phyloP scores from a whole-genome alignment of 495 filamentous ascomycete species.

The Endocarpon pusillum region DNA sequence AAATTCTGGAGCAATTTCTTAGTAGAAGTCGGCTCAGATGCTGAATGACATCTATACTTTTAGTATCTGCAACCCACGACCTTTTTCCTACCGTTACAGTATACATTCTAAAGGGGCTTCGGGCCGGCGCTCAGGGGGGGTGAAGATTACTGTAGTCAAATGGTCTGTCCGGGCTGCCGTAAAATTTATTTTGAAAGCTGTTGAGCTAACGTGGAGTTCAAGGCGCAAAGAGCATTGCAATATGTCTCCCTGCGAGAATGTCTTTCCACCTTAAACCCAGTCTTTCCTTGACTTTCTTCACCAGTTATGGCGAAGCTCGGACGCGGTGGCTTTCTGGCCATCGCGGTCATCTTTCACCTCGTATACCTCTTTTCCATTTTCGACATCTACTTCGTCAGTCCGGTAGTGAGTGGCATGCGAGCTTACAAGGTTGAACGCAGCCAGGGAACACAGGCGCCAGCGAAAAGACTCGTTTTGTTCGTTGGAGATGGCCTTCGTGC shows the following conservation, averaged over 20 bases:
- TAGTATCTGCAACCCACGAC: too few species aligned
- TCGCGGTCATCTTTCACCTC: slow-evolving; percentile 86
- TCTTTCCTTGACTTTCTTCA: background rate
- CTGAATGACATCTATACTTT: background rate
- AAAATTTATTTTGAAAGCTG: too few species aligned
- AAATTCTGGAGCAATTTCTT: slow-evolving; percentile 68
- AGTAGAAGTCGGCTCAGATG: slow-evolving; percentile 5
- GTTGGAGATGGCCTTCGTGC: slow-evolving; percentile 96
- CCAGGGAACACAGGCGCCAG: slow-evolving; percentile 48
- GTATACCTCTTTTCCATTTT: slow-evolving; percentile 96
- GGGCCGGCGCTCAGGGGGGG: too few species aligned
- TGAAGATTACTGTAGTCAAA: too few species aligned
- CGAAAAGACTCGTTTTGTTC: slow-evolving; percentile 79
- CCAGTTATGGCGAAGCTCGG: slow-evolving; percentile 57
- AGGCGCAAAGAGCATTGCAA: too few species aligned
- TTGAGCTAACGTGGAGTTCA: too few species aligned
- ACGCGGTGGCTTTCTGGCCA: slow-evolving; percentile 74
- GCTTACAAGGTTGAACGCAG: slow-evolving; percentile 54
- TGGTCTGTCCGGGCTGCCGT: too few species aligned
- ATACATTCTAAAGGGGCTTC: too few species aligned
- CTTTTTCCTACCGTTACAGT: too few species aligned
- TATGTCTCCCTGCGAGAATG: too few species aligned
- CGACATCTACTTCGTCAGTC: slow-evolving; percentile 98
- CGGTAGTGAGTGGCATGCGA: slow-evolving; percentile 90
- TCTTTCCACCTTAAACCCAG: too few species aligned